These are phyloP conservation scores for Cornus florida DNA, from an alignment of 148 eudicot genomes.

Conservation along the genomic window DNA sequence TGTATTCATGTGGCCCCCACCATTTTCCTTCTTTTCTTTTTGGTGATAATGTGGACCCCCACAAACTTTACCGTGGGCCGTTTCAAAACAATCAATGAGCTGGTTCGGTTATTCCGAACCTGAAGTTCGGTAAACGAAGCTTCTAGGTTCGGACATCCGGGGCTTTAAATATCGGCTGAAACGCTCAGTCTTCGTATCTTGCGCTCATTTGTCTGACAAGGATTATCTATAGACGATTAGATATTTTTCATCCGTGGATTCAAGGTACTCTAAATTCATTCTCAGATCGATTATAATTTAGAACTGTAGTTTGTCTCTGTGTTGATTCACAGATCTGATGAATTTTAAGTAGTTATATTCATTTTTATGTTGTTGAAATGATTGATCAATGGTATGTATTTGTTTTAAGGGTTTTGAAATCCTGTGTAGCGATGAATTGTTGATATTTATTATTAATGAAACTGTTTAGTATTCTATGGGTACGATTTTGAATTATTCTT, in stretches of 20 bases:
- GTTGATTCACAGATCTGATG: background rate
- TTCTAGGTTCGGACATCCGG: background rate
- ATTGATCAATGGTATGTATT: background rate
- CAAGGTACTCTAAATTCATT: background rate
- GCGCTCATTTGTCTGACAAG: background rate
- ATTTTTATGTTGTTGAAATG: background rate
- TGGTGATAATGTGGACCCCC: no score
- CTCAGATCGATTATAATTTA: no score
- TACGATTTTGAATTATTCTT: no score
- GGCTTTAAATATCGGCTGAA: background rate
- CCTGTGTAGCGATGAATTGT: background rate
- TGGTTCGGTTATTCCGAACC: background rate
- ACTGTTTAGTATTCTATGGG: background rate
- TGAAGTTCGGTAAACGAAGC: background rate
- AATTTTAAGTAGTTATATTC: background rate
- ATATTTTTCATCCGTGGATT: background rate
- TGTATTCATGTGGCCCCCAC: no score
- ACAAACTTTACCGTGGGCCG: background rate
- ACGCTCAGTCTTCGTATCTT: background rate
- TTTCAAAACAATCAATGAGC: background rate
- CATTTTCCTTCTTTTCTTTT: no score
- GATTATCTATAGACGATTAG: background rate
- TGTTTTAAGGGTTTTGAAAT: background rate
- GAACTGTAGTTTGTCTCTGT: background rate
- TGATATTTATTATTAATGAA: background rate